Evolutionary conservation across 768 basidiomycete genomes (phyloP).

Genomic region (Auricularia sp.): DNA sequence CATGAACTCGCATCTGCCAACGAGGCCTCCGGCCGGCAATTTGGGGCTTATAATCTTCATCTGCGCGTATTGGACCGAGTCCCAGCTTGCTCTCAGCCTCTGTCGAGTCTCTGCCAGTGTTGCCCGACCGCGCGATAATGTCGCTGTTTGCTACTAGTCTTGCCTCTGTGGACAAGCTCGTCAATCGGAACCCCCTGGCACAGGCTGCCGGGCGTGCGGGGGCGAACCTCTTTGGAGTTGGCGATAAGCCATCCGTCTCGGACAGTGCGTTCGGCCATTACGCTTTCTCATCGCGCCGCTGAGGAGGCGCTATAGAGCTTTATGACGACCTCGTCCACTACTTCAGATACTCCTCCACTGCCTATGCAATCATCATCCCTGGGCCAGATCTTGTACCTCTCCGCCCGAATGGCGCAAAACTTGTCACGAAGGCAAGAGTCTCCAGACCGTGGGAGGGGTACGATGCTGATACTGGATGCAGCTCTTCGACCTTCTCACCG

Average conservation of each 20-base stretch:
- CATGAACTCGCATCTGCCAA: no score
- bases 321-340: conserved; percentile 37
- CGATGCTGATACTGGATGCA: conserved; percentile 10
- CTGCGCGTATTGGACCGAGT: no score
- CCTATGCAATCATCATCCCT: conserved; percentile 37
- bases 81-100: no score
- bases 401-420: conserved; percentile 25
- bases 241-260: neutral
- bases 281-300: neutral
- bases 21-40: no score
- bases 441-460: no score
- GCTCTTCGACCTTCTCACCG: conserved; percentile 29
- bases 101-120: no score
- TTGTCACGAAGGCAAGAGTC: conserved; percentile 31
- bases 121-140: no score
- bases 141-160: neutral
- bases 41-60: no score
- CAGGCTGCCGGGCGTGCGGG: neutral
- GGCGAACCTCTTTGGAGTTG: neutral
- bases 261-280: neutral
- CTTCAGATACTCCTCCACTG: conserved; percentile 42
- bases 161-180: neutral
- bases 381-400: conserved; percentile 24
- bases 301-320: neutral
- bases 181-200: neutral